Base-by-base conservation (phyloP, 2,329 filamentous ascomycete species). In the Mollisiaceae sp. region DNA sequence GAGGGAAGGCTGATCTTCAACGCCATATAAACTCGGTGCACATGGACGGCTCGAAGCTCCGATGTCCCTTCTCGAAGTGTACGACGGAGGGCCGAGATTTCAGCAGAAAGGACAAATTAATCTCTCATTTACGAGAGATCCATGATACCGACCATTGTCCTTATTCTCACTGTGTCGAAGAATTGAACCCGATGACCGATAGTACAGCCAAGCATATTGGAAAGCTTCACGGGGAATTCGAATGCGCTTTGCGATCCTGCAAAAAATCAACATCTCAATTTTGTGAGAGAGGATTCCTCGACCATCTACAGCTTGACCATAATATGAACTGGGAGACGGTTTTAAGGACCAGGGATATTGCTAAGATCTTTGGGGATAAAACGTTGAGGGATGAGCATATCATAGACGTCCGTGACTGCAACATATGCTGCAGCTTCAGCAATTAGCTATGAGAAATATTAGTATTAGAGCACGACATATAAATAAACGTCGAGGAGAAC, bases 1-100 rank as follows among this genome's bases (percentile, higher is more conserved):
- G 55, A 57, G 55, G 55, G 9, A 57, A 57, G 35, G 55, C 55
- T 6, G 55, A 57, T 57, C 55, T 57, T 14, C 55, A 57, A 41
- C 32, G 55, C 18, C 55, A 57, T 39, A 57, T 57, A 36, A 41
- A 14, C 32, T 36, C 55, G 9, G 36, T 57, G 8, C 55, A 57
- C 24, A 57, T 38, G 6, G 55, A 57, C 3, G 20, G 36, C 6
- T 6, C 18, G 18, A 57, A 57, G 55, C 2, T 20, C 24, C 11
- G 20, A 41, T 57, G 55, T 39, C 55, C 55, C 4, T 57, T 38
- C n/a, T 15, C 32, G 20, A 20, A 18, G 20, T 57, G 55, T 39
- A 38, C 18, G 32, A 12, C 18, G 2, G 36, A 39, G 20, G n/a
- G 24, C 11, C 38, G 36, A 39, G 36, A 41, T 14, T 57, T 57